Conservation (phyloP, 2,329 filamentous ascomycete genomes). For the Coniochaeta sp. region DNA sequence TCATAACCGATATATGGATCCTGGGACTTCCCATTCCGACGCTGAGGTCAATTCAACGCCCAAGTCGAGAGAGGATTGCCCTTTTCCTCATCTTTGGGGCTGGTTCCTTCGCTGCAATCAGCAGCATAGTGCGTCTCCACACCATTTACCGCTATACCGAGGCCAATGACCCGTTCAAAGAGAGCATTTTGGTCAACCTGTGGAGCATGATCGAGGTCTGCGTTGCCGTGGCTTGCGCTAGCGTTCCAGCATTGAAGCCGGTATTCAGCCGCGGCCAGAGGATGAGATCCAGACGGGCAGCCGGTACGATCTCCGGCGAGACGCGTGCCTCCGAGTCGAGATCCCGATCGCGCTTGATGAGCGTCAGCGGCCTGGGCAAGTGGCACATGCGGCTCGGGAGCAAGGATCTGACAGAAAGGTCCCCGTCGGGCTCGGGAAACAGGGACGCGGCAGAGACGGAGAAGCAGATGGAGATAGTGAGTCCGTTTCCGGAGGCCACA, state of each 20-base stretch:
- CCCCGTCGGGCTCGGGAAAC: neutral
- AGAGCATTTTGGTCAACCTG: slow-evolving; percentile 27
- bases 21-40: slow-evolving; percentile 35
- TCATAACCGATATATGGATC: slow-evolving; percentile 38
- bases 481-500: neutral
- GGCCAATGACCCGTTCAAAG: slow-evolving; percentile 25
- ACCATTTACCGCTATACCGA: slow-evolving; percentile 29
- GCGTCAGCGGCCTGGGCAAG: neutral
- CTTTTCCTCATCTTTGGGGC: slow-evolving; percentile 36
- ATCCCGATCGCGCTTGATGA: neutral
- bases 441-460: neutral
- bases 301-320: neutral
- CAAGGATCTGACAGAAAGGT: neutral
- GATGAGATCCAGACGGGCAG: neutral
- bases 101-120: slow-evolving; percentile 27
- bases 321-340: neutral
- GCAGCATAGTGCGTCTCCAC: slow-evolving; percentile 30
- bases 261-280: slow-evolving; percentile 22
- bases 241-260: slow-evolving; percentile 41
- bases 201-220: slow-evolving; percentile 43
- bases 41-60: slow-evolving; percentile 37
- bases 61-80: slow-evolving; percentile 39
- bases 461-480: neutral
- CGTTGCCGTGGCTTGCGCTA: slow-evolving; percentile 40
- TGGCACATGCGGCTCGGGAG: slow-evolving; percentile 3